A percentile compares a stretch with the other conserved stretches of the same genome.
These are phyloP conservation scores for Penicillium olsonii DNA, from an alignment of 2,329 filamentous ascomycete genomes.

Conservation along the genomic window DNA sequence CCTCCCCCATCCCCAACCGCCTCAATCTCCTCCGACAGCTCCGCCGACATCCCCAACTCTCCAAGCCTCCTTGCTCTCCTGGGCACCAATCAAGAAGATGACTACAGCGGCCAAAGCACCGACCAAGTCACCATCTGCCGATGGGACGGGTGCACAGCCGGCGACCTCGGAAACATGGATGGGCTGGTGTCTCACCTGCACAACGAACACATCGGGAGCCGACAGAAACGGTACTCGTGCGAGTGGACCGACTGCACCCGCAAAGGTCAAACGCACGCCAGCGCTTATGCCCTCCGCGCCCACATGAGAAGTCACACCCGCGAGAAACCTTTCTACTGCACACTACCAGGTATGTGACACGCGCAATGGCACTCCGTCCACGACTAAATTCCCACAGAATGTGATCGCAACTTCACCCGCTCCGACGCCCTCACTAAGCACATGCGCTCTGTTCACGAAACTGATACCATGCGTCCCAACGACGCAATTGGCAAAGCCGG, in stretches of 20 bases:
- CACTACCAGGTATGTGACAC: conserved; percentile 71
- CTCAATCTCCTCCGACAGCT: conserved; percentile 87
- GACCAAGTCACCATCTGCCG: conserved; percentile 77
- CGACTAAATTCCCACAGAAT: conserved; percentile 63
- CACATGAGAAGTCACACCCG: conserved; percentile 98
- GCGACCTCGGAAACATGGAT: conserved; percentile 79
- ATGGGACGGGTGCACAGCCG: conserved; percentile 73
- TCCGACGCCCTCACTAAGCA: conserved; percentile 96
- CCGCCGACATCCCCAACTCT: conserved; percentile 77
- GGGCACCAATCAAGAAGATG: conserved; percentile 48
- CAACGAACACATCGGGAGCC: conserved; percentile 87
- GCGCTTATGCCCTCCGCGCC: conserved; percentile 91
- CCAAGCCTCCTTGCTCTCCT: conserved; percentile 54
- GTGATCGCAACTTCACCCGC: conserved; percentile 92
- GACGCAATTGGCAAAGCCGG: conserved; percentile 45
- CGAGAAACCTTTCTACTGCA: conserved; percentile 98
- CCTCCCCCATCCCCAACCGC: conserved; percentile 55
- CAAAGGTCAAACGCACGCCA: conserved; percentile 89
- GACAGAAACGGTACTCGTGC: conserved; percentile 97
- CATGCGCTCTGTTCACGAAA: conserved; percentile 98
- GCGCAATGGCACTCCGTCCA: neutral
- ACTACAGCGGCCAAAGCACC: conserved; percentile 70
- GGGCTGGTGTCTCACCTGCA: conserved; percentile 80
- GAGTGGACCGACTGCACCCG: conserved; percentile 90
- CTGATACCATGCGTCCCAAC: conserved; percentile 79